These are phyloP conservation scores for Stentor coeruleus DNA, from an alignment of 73 alveolate species.

Conservation along the genomic window DNA sequence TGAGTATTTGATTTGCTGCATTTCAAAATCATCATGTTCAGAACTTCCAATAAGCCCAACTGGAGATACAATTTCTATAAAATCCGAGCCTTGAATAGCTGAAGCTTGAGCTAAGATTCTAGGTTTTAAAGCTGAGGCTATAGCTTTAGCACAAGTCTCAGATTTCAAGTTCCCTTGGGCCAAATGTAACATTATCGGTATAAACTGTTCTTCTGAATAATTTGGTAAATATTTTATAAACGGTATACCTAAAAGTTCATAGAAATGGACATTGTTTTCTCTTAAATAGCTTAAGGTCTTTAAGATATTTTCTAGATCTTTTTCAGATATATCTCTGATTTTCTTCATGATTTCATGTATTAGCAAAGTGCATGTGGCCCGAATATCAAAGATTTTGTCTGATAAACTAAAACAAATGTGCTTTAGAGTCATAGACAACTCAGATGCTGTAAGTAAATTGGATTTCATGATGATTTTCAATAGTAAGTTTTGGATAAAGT, in stretches of 20 bases:
- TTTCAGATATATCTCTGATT: not conserved
- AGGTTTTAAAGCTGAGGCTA: not conserved
- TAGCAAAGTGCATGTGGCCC: not conserved
- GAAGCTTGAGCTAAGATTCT: not conserved
- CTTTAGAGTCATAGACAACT: not conserved
- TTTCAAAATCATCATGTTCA: not conserved
- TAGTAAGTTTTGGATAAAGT: not conserved
- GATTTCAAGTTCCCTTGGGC: not conserved
- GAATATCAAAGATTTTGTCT: not conserved
- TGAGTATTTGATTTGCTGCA: not conserved
- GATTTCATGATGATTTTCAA: not conserved
- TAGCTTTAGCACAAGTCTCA: not conserved
- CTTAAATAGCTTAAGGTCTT: not conserved
- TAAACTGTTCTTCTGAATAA: not conserved
- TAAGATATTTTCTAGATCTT: not conserved
- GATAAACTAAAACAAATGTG: not conserved
- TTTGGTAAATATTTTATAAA: no score
- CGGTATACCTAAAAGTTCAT: not conserved
- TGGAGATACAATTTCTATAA: not conserved
- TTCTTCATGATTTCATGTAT: not conserved
- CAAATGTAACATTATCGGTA: no score
- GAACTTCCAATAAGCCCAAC: not conserved
- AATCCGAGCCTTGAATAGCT: not conserved
- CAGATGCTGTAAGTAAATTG: not conserved
- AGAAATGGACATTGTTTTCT: not conserved